Evolutionary conservation across 1,139 yeast species (phyloP).

Genomic region (Yamadazyma dushanensis): DNA sequence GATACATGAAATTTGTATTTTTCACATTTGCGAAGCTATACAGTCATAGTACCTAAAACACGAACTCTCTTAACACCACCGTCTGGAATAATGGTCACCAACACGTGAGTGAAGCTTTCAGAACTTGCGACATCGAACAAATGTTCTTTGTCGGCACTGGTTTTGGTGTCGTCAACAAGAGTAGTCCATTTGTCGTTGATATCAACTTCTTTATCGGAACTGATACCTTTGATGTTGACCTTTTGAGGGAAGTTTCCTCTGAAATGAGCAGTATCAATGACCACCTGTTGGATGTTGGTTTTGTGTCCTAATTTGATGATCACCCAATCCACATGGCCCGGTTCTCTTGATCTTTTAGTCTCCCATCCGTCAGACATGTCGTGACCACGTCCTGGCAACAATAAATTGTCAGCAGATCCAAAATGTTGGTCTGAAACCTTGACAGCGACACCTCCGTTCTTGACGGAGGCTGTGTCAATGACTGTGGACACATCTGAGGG

Average conservation of each 20-base stretch:
- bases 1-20: slow-evolving; percentile 1
- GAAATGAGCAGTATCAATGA: slow-evolving; percentile 89
- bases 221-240: slow-evolving; percentile 59
- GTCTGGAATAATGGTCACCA: slow-evolving; percentile 84
- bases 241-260: slow-evolving; percentile 92
- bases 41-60: slow-evolving; percentile 63
- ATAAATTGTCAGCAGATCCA: slow-evolving; percentile 83
- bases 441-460: slow-evolving; percentile 87
- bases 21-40: background rate
- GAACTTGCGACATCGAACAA: slow-evolving; percentile 38
- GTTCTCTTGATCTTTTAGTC: slow-evolving; percentile 81
- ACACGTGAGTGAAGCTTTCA: slow-evolving; percentile 58
- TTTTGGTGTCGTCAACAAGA: slow-evolving; percentile 68
- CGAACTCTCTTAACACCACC: slow-evolving; percentile 93
- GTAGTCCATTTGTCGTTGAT: slow-evolving; percentile 56
- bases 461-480: slow-evolving; percentile 77
- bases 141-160: slow-evolving; percentile 82
- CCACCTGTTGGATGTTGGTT: slow-evolving; percentile 55
- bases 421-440: slow-evolving; percentile 88
- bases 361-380: slow-evolving; percentile 99
- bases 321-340: slow-evolving; percentile 91
- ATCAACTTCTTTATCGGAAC: slow-evolving; percentile 25
- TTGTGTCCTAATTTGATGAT: slow-evolving; percentile 72
- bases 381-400: slow-evolving; percentile 89
- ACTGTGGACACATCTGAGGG: slow-evolving; percentile 46